Conservation (phyloP, 2,329 filamentous ascomycete genomes). For the Paecilomyces formosus region DNA sequence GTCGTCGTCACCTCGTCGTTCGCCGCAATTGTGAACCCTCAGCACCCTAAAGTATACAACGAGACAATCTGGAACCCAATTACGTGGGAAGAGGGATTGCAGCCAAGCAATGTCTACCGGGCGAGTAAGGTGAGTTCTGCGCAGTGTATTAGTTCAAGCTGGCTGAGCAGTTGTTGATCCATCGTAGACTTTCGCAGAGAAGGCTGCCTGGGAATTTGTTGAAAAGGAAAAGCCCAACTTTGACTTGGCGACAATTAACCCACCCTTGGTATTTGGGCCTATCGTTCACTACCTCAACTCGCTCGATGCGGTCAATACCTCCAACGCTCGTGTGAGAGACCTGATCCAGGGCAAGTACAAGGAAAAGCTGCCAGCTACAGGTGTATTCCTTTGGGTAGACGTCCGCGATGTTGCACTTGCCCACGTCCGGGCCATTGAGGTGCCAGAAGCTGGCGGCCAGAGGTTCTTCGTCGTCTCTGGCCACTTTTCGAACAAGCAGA, state of each 20-base stretch:
- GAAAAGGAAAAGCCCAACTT: constrained; percentile 51
- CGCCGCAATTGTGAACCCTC: constrained; percentile 53
- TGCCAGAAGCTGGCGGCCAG: constrained; percentile 37
- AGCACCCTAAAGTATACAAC: constrained; percentile 26
- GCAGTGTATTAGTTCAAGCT: background rate
- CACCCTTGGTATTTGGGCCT: constrained; percentile 57
- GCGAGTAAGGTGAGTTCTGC: constrained; percentile 45
- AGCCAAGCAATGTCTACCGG: constrained; percentile 32
- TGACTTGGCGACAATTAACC: constrained; percentile 54
- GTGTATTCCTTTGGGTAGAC: constrained; percentile 52
- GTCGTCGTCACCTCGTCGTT: constrained; percentile 67
- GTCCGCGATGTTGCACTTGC: constrained; percentile 43
- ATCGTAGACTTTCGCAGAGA: constrained; percentile 51
- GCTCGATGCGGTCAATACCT: constrained; percentile 62
- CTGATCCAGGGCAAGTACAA: constrained; percentile 57
- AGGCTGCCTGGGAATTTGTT: constrained; percentile 59
- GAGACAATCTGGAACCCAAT: constrained; percentile 39
- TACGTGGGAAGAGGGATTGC: constrained; percentile 33
- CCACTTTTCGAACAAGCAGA: constrained; percentile 33
- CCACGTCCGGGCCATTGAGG: constrained; percentile 40
- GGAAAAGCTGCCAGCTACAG: constrained; percentile 50
- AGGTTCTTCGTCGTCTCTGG: constrained; percentile 39
- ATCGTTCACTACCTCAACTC: constrained; percentile 57
- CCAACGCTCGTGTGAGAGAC: constrained; percentile 59
- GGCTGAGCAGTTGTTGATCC: background rate